Evolutionary conservation across 2,329 filamentous ascomycete species (phyloP).

Genomic region (Coniochaeta ligniaria): DNA sequence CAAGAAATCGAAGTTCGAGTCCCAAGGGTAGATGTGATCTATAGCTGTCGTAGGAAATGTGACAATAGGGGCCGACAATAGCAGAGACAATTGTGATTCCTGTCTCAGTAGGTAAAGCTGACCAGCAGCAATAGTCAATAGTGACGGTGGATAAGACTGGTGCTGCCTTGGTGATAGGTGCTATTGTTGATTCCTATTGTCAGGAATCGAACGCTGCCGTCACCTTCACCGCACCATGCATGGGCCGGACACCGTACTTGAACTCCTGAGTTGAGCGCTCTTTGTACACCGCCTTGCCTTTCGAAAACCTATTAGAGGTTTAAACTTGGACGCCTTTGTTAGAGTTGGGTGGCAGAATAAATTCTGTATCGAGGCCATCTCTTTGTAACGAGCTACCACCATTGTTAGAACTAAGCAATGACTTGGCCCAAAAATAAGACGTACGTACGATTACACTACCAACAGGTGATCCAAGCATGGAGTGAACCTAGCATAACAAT

Average conservation of each 20-base stretch:
- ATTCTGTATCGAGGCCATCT: background rate
- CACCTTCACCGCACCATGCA: background rate
- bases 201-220: background rate
- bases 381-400: background rate
- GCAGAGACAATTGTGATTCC: background rate
- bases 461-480: background rate
- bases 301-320: too few species aligned
- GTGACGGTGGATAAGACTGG: background rate
- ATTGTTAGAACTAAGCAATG: background rate
- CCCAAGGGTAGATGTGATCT: background rate
- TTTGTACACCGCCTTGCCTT: background rate
- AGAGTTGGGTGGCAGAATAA: background rate
- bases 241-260: background rate
- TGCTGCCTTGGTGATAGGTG: background rate
- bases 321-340: background rate
- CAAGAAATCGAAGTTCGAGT: background rate
- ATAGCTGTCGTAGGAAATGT: background rate
- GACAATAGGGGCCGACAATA: background rate
- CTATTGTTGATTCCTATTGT: slow-evolving; percentile 1
- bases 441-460: background rate
- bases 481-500: background rate
- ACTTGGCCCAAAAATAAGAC: background rate
- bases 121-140: slow-evolving; percentile 3
- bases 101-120: background rate
- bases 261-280: background rate